Evolutionary conservation across 441 rosid species (phyloP).

Genomic region (Croton setiger): DNA sequence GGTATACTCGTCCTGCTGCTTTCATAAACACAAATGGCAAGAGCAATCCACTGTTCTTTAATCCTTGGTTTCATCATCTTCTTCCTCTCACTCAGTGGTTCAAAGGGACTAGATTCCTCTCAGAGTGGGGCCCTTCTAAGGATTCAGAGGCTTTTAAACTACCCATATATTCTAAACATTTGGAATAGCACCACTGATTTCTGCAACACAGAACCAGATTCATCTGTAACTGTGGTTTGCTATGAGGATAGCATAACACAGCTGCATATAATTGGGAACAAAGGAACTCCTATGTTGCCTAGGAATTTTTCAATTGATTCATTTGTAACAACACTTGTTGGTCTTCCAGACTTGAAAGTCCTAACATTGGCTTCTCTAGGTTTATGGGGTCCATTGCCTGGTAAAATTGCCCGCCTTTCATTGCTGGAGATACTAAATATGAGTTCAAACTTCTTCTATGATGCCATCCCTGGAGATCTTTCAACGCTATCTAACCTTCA

Average conservation of each 20-base stretch:
- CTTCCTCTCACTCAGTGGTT: slow-evolving; percentile 33
- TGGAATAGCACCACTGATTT: slow-evolving; percentile 76
- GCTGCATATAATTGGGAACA: slow-evolving; percentile 69
- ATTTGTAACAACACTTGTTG: slow-evolving; percentile 68
- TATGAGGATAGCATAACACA: slow-evolving; percentile 79
- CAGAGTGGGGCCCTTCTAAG: slow-evolving; percentile 65
- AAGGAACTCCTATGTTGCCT: slow-evolving; percentile 47
- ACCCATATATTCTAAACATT: slow-evolving; percentile 54
- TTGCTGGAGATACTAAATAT: slow-evolving; percentile 79
- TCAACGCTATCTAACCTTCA: slow-evolving; percentile 59
- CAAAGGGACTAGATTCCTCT: slow-evolving; percentile 68
- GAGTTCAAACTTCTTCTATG: slow-evolving; percentile 75
- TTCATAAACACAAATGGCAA: slow-evolving; percentile 38
- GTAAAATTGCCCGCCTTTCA: slow-evolving; percentile 58
- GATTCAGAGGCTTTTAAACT: slow-evolving; percentile 58
- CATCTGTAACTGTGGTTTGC: slow-evolving; percentile 69
- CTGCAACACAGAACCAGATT: slow-evolving; percentile 68
- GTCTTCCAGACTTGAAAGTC: slow-evolving; percentile 77
- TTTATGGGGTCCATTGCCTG: slow-evolving; percentile 85
- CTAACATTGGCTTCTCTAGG: slow-evolving; percentile 82
- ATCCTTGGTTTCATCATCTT: slow-evolving; percentile 34
- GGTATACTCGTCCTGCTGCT: slow-evolving; percentile 1
- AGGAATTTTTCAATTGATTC: slow-evolving; percentile 74
- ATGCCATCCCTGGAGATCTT: slow-evolving; percentile 60
- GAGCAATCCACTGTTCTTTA: slow-evolving; percentile 27